Evolutionary conservation across 192 early-diverging fungal genomes (phyloP).

Genomic region (Thamnidium elegans): DNA sequence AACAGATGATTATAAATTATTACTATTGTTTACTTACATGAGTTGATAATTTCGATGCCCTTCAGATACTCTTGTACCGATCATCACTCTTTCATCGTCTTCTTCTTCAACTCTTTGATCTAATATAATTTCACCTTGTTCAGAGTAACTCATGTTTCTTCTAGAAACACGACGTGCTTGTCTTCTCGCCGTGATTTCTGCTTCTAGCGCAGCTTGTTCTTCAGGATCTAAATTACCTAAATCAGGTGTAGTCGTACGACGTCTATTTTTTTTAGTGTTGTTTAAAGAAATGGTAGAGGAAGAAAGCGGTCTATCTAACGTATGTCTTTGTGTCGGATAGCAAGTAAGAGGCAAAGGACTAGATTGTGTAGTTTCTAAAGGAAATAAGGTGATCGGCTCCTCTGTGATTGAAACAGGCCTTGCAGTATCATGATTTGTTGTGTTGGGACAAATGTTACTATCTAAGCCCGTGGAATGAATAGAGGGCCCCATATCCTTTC

Average conservation of each 20-base stretch:
- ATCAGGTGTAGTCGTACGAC: slow-evolving; percentile 22
- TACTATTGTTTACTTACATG: slow-evolving; percentile 51
- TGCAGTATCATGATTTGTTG: neutral
- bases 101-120: slow-evolving; percentile 30
- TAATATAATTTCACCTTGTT: slow-evolving; percentile 5
- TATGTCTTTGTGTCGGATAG: neutral
- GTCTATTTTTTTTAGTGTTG: neutral
- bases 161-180: slow-evolving; percentile 42
- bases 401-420: neutral
- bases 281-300: no score
- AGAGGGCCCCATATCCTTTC: slow-evolving; percentile 2
- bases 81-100: slow-evolving; percentile 43
- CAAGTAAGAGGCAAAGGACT: slow-evolving; percentile 1
- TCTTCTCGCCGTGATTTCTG: slow-evolving; percentile 42
- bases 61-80: slow-evolving; percentile 88
- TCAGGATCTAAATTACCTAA: slow-evolving; percentile 35
- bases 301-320: no score
- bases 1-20: slow-evolving; percentile 37
- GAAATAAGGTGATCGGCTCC: neutral
- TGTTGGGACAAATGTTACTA: neutral
- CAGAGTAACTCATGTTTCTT: slow-evolving; percentile 23
- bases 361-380: slow-evolving; percentile 1
- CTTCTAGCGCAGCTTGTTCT: slow-evolving; percentile 37
- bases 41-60: slow-evolving; percentile 95
- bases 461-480: neutral